Base-by-base conservation (phyloP, 1,284 basidiomycete species). In the Phylloporus sp. region DNA sequence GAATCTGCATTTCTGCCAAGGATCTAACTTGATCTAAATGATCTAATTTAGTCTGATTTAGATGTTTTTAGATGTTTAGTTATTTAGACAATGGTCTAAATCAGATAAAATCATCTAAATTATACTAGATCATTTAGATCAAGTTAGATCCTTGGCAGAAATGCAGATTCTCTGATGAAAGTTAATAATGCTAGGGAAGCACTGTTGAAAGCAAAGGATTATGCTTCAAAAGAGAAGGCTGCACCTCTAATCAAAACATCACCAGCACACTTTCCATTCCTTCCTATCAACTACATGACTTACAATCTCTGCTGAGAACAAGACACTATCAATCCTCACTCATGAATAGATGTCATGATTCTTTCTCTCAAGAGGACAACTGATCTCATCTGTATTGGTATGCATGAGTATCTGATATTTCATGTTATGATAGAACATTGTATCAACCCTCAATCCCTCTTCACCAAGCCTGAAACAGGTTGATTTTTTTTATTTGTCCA, bases 291-390 rank as follows among this genome's bases (percentile, higher is more conserved):
- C 39, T 78, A 73, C 52, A 80, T 73, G 1, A 77, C 75, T 0
- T 80, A 80, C 55, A 71, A 81, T 60, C 59, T 77, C 0, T 66
- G 68, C 2, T 67, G 73, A 3, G 72, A 69, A 39, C 72, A 77
- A 61, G 77, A 80, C 41, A 62, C 70, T 0, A 60, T 80, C 5
- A 77, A 76, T 59, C 74, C 75, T 1, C 35, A 29, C 3, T 70
- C 67, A 2, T 52, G 32, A 3, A 11, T 66, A 0, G 61, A 69
- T 20, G 49, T 71, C 29, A 71, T 70, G 75, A 62, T 77, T 12
- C 62, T 69, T n/a, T n/a, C 2, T 70, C 71, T 1, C 65, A 70
- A 5, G 71, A 75, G 17, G 70, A 70, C 8, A 56, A 47, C 1
- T 20, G 19, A 2, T 32, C 53, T 6, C 69, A 70, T n/a, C 67